These are phyloP conservation scores for Colletotrichum navitas DNA, from an alignment of 2,329 filamentous ascomycete species.

Conservation along the genomic window DNA sequence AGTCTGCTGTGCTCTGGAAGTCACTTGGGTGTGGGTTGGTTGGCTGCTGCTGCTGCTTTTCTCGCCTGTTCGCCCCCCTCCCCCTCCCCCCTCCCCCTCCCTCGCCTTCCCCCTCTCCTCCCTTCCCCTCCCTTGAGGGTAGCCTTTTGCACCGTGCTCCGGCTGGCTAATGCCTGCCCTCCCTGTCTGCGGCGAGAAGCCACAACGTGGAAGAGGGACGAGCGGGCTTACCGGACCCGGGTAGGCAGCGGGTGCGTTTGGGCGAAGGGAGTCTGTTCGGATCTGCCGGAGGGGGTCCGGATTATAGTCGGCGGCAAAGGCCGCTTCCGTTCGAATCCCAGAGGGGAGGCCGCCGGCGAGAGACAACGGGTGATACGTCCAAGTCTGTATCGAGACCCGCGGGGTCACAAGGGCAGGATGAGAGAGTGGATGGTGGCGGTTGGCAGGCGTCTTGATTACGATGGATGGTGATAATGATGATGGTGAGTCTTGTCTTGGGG, in stretches of 20 bases:
- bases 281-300: slow-evolving; percentile 23
- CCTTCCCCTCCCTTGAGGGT: background rate
- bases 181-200: background rate
- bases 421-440: slow-evolving; percentile 11
- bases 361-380: slow-evolving; percentile 25
- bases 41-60: slow-evolving; percentile 14
- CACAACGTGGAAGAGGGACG: background rate
- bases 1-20: background rate
- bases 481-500: background rate
- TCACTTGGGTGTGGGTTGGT: background rate
- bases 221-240: slow-evolving; percentile 26
- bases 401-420: slow-evolving; percentile 34
- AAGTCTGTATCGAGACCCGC: slow-evolving; percentile 7
- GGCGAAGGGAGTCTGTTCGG: slow-evolving; percentile 21
- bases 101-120: background rate
- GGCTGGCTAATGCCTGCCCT: background rate
- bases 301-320: slow-evolving; percentile 31
- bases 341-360: slow-evolving; percentile 13
- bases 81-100: too few species aligned
- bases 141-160: slow-evolving; percentile 6
- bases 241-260: slow-evolving; percentile 27
- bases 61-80: too few species aligned
- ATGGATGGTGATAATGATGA: slow-evolving; percentile 6
- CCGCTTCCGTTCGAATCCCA: slow-evolving; percentile 15
- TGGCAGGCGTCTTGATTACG: slow-evolving; percentile 5